Conservation (phyloP, 257 asterid species). For the Sherardia arvensis region DNA sequence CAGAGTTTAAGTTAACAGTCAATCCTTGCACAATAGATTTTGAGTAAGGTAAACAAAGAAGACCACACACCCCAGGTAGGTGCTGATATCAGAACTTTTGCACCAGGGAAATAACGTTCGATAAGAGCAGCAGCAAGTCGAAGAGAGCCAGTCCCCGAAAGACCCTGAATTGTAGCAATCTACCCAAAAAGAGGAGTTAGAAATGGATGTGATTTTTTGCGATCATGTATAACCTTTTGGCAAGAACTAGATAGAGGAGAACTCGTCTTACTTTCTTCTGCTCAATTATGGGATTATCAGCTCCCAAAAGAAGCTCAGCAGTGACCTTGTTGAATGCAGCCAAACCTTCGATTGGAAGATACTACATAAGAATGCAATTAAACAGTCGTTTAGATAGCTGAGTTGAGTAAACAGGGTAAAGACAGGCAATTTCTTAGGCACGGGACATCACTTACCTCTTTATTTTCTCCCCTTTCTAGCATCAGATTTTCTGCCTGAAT, state of each 20-base stretch:
- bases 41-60: slow-evolving; percentile 5
- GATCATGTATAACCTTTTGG: slow-evolving; percentile 5
- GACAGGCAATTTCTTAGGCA: slow-evolving; percentile 3
- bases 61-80: slow-evolving; percentile 83
- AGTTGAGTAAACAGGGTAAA: slow-evolving; percentile 7
- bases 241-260: slow-evolving; percentile 11
- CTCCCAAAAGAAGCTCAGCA: slow-evolving; percentile 82
- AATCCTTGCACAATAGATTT: slow-evolving; percentile 7
- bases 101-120: slow-evolving; percentile 79
- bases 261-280: slow-evolving; percentile 60
- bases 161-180: slow-evolving; percentile 98
- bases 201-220: background rate
- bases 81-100: slow-evolving; percentile 82
- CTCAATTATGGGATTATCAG: slow-evolving; percentile 59
- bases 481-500: slow-evolving; percentile 78
- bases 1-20: slow-evolving; percentile 12
- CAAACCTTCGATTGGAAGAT: slow-evolving; percentile 97
- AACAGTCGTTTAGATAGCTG: slow-evolving; percentile 20
- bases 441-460: slow-evolving; percentile 54
- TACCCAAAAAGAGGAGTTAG: slow-evolving; percentile 16
- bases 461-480: slow-evolving; percentile 85
- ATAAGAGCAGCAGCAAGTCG: slow-evolving; percentile 92
- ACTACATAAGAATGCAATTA: slow-evolving; percentile 33
- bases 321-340: slow-evolving; percentile 94
- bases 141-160: slow-evolving; percentile 97